Conservation (phyloP, 1,284 basidiomycete genomes). For the Ustilago tritici region DNA sequence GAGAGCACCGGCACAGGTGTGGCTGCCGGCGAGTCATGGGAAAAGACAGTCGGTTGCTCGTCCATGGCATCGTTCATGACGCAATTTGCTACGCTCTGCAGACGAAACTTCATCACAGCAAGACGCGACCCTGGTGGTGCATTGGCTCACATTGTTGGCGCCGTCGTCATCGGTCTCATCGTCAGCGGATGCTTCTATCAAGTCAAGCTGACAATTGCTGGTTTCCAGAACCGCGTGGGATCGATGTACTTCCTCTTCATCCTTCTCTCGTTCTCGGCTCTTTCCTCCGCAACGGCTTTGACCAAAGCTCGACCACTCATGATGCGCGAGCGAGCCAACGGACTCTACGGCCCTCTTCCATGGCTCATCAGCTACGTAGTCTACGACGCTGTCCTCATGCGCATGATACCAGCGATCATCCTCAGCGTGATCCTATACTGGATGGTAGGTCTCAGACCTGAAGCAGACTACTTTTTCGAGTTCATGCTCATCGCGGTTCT, state of each 20-base stretch:
- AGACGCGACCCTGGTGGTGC: conserved; percentile 49
- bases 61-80: conserved; percentile 56
- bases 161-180: conserved; percentile 50
- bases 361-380: conserved; percentile 55
- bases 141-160: conserved; percentile 52
- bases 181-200: conserved; percentile 61
- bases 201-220: conserved; percentile 56
- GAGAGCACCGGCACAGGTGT: conserved; percentile 3
- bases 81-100: conserved; percentile 42
- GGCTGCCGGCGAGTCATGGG: conserved; percentile 32
- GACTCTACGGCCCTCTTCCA: conserved; percentile 47
- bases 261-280: conserved; percentile 48
- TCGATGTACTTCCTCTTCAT: conserved; percentile 61
- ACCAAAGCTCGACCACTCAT: conserved; percentile 47
- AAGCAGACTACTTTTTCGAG: conserved; percentile 54
- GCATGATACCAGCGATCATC: conserved; percentile 44
- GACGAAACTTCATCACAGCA: conserved; percentile 50
- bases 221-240: conserved; percentile 61
- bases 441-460: conserved; percentile 59
- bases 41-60: conserved; percentile 13
- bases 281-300: conserved; percentile 48
- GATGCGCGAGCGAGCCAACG: conserved; percentile 61
- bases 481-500: conserved; percentile 57
- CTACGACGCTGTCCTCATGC: conserved; percentile 54
- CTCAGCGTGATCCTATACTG: conserved; percentile 53